A percentile compares a stretch with the other conserved stretches of the same genome.
Evolutionary conservation across 2,329 filamentous ascomycete species (phyloP).

Genomic region (Trichophyton equinum): DNA sequence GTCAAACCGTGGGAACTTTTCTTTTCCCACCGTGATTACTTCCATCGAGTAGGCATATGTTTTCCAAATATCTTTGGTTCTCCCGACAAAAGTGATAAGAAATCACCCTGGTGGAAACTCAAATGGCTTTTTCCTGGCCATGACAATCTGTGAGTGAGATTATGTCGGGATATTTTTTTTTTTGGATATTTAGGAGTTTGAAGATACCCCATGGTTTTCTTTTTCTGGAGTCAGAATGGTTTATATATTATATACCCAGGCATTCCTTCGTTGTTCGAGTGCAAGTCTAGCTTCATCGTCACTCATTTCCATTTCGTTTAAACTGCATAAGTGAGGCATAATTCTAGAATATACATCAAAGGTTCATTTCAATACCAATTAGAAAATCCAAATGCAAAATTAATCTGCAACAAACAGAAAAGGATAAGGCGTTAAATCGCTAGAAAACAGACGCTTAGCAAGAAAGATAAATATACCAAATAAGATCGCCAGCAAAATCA

Average conservation of each 20-base stretch:
- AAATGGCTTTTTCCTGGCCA: constrained; percentile 6
- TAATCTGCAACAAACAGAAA: background rate
- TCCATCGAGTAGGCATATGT: constrained; percentile 84
- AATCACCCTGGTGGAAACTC: constrained; percentile 9
- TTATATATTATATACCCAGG: background rate
- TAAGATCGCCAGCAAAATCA: background rate
- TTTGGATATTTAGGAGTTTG: background rate
- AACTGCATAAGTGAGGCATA: background rate
- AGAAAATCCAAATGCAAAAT: background rate
- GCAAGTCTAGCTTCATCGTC: background rate
- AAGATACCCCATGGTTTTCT: background rate
- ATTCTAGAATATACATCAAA: background rate
- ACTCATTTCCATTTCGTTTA: background rate
- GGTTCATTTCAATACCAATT: background rate
- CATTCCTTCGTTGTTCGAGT: background rate
- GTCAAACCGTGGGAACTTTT: constrained; percentile 76
- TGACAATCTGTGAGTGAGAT: background rate
- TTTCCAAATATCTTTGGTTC: constrained; percentile 46
- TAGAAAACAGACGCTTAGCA: background rate
- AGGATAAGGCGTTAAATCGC: background rate
- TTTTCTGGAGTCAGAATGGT: too few species aligned
- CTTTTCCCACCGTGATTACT: constrained; percentile 92
- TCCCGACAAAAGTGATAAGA: constrained; percentile 5
- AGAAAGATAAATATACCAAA: background rate
- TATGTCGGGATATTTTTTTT: too few species aligned